Evolutionary conservation across 2,329 filamentous ascomycete genomes (phyloP).

Genomic region (Epichloe gansuensis): DNA sequence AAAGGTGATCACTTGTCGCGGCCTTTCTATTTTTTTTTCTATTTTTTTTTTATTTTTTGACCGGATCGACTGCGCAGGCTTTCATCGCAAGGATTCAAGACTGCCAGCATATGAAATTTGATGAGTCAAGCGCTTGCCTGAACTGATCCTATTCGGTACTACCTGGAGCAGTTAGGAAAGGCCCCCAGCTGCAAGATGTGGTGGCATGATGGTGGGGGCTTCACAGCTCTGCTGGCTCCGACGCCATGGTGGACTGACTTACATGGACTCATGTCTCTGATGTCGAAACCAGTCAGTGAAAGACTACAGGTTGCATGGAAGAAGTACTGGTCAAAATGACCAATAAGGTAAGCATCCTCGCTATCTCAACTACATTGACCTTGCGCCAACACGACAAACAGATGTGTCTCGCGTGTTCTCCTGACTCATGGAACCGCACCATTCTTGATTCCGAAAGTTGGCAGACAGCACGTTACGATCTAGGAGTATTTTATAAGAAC

Average conservation of each 20-base stretch:
- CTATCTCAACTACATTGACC: too few species aligned
- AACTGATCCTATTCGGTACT: background rate
- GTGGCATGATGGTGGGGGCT: background rate
- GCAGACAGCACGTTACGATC: too few species aligned
- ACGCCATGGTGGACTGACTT: background rate
- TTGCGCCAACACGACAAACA: too few species aligned
- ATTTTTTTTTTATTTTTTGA: background rate
- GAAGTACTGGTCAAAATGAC: too few species aligned
- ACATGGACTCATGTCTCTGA: background rate
- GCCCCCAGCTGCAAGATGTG: background rate
- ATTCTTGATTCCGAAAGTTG: too few species aligned
- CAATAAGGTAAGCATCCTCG: too few species aligned
- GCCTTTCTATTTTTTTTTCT: background rate
- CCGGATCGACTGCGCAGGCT: background rate
- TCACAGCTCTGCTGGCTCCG: background rate
- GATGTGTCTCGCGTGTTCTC: too few species aligned
- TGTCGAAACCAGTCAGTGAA: background rate
- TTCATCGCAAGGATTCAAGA: background rate
- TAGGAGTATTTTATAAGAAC: too few species aligned
- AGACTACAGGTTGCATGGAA: too few species aligned
- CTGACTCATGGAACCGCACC: too few species aligned
- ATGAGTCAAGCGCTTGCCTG: background rate
- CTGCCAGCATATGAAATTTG: background rate
- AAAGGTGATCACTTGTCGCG: background rate
- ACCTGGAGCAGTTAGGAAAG: background rate